Conservation (phyloP, 2,329 filamentous ascomycete species). For the Fusarium nodosum region DNA sequence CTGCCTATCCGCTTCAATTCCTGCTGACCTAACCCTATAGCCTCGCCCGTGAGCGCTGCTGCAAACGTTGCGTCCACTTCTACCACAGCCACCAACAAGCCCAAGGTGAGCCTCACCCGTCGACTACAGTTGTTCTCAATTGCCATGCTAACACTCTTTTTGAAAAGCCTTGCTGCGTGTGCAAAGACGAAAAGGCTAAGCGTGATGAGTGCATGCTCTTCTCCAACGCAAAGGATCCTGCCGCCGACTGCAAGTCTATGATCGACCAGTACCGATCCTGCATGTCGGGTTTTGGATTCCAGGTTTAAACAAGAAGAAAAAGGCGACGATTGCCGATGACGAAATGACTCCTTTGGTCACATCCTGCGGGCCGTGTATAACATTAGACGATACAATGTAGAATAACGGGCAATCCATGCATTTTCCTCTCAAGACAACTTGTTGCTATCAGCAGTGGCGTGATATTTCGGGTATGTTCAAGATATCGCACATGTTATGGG, state of each 20-base stretch:
- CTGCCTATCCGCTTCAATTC: neutral
- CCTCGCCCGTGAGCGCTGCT: slow-evolving; percentile 44
- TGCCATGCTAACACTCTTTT: slow-evolving; percentile 13
- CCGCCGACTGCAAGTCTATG: slow-evolving; percentile 83
- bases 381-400: slow-evolving; percentile 44
- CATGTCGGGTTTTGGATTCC: slow-evolving; percentile 95
- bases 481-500: neutral
- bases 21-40: slow-evolving; percentile 29
- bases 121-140: slow-evolving; percentile 27
- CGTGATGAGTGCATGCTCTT: slow-evolving; percentile 99
- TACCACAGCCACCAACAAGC: slow-evolving; percentile 53
- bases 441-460: slow-evolving; percentile 38
- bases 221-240: slow-evolving; percentile 84
- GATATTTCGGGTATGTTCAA: slow-evolving; percentile 15
- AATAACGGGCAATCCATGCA: slow-evolving; percentile 42
- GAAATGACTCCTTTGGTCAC: slow-evolving; percentile 22
- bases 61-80: slow-evolving; percentile 51
- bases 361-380: slow-evolving; percentile 42
- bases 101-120: slow-evolving; percentile 57
- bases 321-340: neutral
- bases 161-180: slow-evolving; percentile 92
- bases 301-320: slow-evolving; percentile 62
- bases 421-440: slow-evolving; percentile 41
- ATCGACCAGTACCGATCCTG: slow-evolving; percentile 90
- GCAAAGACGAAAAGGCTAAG: slow-evolving; percentile 91